Percentiles rank a stretch among this genome's conserved stretches.
These are phyloP conservation scores for Anisogramma anomala DNA, from an alignment of 2,329 filamentous ascomycete species.

Conservation along the genomic window DNA sequence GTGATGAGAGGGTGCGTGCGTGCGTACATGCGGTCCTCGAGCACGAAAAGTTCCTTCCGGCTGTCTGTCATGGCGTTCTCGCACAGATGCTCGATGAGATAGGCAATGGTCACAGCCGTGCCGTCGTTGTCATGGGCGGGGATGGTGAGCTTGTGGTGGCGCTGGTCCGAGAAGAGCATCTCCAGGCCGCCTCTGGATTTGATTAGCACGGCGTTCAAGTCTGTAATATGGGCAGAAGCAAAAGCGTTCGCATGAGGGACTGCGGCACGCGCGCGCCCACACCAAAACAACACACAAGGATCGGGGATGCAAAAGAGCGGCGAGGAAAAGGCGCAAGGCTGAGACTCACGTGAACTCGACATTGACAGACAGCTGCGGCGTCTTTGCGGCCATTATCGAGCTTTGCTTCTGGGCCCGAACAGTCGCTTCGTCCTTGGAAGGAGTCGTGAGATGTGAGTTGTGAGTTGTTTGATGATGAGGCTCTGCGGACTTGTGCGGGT, in stretches of 20 bases:
- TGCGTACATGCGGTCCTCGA: constrained; percentile 78
- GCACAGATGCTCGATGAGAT: constrained; percentile 69
- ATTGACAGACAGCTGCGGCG: constrained; percentile 38
- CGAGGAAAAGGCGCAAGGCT: neutral
- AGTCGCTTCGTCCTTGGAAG: too few species aligned
- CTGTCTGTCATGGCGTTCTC: constrained; percentile 73
- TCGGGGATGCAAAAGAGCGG: neutral
- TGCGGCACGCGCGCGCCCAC: too few species aligned
- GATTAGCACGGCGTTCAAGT: constrained; percentile 14
- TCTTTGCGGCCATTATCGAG: constrained; percentile 1
- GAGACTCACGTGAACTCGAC: constrained; percentile 49
- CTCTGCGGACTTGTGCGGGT: too few species aligned
- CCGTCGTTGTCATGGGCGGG: constrained; percentile 51
- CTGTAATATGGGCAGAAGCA: neutral
- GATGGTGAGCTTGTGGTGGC: constrained; percentile 58
- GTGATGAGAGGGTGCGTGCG: neutral
- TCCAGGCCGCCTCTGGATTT: constrained; percentile 70
- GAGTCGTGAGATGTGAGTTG: too few species aligned
- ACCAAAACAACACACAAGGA: neutral
- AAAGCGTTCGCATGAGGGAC: too few species aligned
- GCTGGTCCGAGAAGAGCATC: constrained; percentile 79
- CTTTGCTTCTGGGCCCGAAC: too few species aligned
- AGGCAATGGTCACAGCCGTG: constrained; percentile 55
- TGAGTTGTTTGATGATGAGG: too few species aligned
- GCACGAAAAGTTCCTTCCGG: constrained; percentile 77